Evolutionary conservation across 371 early-diverging fungal species (phyloP), one percentile per base, ranked within the genome.

Genomic region (Mortierella sp.): DNA sequence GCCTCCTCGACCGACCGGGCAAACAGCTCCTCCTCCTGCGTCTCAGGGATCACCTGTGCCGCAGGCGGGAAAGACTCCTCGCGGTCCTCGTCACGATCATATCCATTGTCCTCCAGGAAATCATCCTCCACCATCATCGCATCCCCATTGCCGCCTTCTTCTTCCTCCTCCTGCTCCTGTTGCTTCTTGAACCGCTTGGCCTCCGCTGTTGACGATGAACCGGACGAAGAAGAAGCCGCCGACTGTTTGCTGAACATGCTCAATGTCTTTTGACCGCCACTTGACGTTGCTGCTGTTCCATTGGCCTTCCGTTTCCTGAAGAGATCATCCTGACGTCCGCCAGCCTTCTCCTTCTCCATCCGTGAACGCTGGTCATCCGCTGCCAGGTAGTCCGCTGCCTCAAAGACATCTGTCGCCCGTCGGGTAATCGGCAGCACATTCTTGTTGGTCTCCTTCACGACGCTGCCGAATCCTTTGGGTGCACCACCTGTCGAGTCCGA

Each of bases 271-370:
- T 83, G 79, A 8, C 72, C 69, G 16, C 76, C 67, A 40, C 29
- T 69, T 11, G 50, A 29, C 1, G 53, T 19, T 10, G 68, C 29
- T 29, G 66, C 45, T 16, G 43, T 40, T 4, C 66, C 63, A 29
- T 83, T 78, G 50, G 84, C 84, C 41, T 83, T 83, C 24, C 84
- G 70, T 44, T 83, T 83, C 67, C 79, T 53, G n/a, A 72, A 19
- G 8, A 63, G 13, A 22, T 83, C 84, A 4, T 78, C 84, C 48
- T 78, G 74, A 16, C 76, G 72, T n/a, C n/a, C n/a, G 4, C 53
- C 4, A 11, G 58, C 52, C 45, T 65, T 68, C 45, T 78, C 78
- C 47, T 34, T 70, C 22, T 83, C 71, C 19, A 64, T 68, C 39
- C 64, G 73, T 22, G 37, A 61, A 13, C 73, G 71, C 44, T 70